Evolutionary conservation across 1,284 basidiomycete species (phyloP).

Genomic region (Pseudozyma flocculosa): DNA sequence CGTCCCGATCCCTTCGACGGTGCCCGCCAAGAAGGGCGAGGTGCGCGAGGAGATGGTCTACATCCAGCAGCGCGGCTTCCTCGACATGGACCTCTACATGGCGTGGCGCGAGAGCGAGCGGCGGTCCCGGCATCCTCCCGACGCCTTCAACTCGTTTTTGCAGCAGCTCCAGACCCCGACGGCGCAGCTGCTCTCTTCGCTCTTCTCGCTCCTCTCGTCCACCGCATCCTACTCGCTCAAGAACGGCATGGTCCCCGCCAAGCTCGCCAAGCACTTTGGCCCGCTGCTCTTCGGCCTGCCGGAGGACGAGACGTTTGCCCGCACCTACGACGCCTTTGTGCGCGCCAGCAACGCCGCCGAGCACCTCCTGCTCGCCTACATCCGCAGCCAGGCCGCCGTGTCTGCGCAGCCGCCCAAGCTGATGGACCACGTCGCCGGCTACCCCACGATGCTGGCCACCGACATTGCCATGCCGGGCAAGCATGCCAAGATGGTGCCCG

Average conservation of each 20-base stretch:
- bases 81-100: conserved; percentile 49
- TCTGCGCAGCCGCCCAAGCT: conserved; percentile 41
- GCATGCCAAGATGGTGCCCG: conserved; percentile 40
- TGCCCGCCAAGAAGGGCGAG: conserved; percentile 26
- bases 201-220: conserved; percentile 53
- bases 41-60: conserved; percentile 48
- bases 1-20: conserved; percentile 24
- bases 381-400: conserved; percentile 39
- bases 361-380: conserved; percentile 53
- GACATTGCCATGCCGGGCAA: conserved; percentile 30
- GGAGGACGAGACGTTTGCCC: conserved; percentile 53
- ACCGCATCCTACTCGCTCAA: conserved; percentile 51
- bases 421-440: conserved; percentile 43
- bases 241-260: conserved; percentile 56
- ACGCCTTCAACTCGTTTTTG: conserved; percentile 35
- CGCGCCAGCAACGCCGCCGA: conserved; percentile 53
- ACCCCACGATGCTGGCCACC: conserved; percentile 43
- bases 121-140: conserved; percentile 21
- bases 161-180: conserved; percentile 23
- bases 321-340: conserved; percentile 52
- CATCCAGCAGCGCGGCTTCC: conserved; percentile 53
- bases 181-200: conserved; percentile 35
- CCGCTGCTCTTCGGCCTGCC: conserved; percentile 53
- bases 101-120: conserved; percentile 50
- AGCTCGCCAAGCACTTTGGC: conserved; percentile 49